Evolutionary conservation across 345 rosid genomes (phyloP).

Genomic region (Aurinia saxatilis): DNA sequence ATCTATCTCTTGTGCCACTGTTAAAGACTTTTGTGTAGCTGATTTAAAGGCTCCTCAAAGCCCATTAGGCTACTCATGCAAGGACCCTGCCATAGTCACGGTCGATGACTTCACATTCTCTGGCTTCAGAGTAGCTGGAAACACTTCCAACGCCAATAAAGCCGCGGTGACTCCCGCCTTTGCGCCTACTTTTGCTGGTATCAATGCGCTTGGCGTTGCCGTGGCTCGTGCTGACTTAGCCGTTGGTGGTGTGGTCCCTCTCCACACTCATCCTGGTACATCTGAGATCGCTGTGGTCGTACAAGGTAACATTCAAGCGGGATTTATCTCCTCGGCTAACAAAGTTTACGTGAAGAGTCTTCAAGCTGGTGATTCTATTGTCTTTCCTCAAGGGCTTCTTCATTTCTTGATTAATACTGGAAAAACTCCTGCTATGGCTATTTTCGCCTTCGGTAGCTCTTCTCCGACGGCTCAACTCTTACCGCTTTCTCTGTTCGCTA

Average conservation of each 20-base stretch:
- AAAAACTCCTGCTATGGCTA: slow-evolving; percentile 37
- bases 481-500: slow-evolving; percentile 59
- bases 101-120: slow-evolving; percentile 61
- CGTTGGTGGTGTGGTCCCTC: slow-evolving; percentile 58
- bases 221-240: slow-evolving; percentile 72
- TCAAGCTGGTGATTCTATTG: slow-evolving; percentile 53
- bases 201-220: slow-evolving; percentile 74
- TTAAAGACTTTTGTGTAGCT: slow-evolving; percentile 73
- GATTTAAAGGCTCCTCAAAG: slow-evolving; percentile 42
- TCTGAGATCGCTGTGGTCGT: slow-evolving; percentile 49
- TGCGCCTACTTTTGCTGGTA: slow-evolving; percentile 44
- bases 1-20: slow-evolving; percentile 45
- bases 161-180: slow-evolving; percentile 80
- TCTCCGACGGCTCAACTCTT: slow-evolving; percentile 67
- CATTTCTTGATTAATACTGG: slow-evolving; percentile 71
- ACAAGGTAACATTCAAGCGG: slow-evolving; percentile 59
- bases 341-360: slow-evolving; percentile 51
- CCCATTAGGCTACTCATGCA: slow-evolving; percentile 73
- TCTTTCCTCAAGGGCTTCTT: slow-evolving; percentile 67
- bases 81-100: slow-evolving; percentile 39
- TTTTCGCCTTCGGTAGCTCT: slow-evolving; percentile 61
- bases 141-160: slow-evolving; percentile 64
- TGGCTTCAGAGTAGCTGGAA: slow-evolving; percentile 47
- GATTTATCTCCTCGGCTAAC: slow-evolving; percentile 68
- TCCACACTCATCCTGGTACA: slow-evolving; percentile 80